phyloP scores from a whole-genome alignment of 257 asterid species.

The Forsythia viridissima region DNA sequence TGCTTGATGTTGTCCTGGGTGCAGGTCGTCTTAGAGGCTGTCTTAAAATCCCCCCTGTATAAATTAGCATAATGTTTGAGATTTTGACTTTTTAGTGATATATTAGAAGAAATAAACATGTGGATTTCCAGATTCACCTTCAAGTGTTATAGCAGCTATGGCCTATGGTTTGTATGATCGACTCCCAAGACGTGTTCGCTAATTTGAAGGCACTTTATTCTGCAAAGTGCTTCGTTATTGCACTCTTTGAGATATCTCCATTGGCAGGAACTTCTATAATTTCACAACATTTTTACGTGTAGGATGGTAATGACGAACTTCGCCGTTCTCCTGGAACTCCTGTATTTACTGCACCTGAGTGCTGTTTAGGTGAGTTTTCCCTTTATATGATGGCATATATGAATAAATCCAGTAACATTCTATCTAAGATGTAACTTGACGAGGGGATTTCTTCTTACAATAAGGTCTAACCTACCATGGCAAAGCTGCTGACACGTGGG shows the following conservation, averaged over 20 bases:
- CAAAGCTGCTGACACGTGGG: slow-evolving; percentile 65
- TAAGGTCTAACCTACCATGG: slow-evolving; percentile 57
- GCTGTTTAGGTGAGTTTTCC: slow-evolving; percentile 73
- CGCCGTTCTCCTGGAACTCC: slow-evolving; percentile 99
- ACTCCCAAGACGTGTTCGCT: neutral
- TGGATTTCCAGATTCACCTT: neutral
- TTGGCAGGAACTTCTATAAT: neutral
- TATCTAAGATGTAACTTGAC: neutral
- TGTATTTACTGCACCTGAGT: slow-evolving; percentile 98
- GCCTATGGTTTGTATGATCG: neutral
- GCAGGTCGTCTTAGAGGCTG: neutral
- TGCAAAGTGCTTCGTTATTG: neutral
- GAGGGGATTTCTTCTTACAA: neutral
- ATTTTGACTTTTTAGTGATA: neutral
- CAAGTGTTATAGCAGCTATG: neutral
- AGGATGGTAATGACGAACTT: slow-evolving; percentile 92
- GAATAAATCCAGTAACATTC: neutral
- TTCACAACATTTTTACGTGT: slow-evolving; percentile 8
- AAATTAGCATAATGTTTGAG: neutral
- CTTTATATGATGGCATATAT: neutral
- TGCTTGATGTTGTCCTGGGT: neutral
- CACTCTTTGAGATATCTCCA: neutral
- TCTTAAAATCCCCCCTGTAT: neutral
- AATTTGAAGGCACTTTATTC: neutral
- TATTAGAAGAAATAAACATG: neutral